Evolutionary conservation across 1,284 basidiomycete species (phyloP), one percentile per base, ranked within the genome.

Genomic region (Sutorius eximius): DNA sequence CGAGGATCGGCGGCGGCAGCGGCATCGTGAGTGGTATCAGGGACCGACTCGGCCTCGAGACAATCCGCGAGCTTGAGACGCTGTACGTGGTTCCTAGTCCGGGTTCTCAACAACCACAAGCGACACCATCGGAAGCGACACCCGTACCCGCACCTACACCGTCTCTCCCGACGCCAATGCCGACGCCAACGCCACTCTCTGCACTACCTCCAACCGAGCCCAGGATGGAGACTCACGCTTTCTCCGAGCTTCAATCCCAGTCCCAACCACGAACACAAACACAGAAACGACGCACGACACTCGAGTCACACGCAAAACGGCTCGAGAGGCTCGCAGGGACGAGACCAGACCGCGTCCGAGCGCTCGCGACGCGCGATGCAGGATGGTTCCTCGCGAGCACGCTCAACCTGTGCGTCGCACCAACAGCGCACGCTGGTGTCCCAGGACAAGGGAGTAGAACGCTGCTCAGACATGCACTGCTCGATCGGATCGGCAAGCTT

Each of bases 321-420:
- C 18, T 60, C 0, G 59, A 64, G n/a, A 49, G 37, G 20, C 55
- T 57, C 29, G 37, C 40, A 0, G 59, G 66, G 6, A 57, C 59
- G 36, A 43, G 66, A 30, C 33, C 42, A 15, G 58, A 66, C 15
- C 61, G 65, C 20, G 54, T 70, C 16, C 53, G 56, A 13, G 58
- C 47, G 10, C 68, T 68, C 16, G 58, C 56, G 5, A 67, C 48
- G 34, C 58, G 62, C 38, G 69, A 71, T 20, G 56, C 62, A 2
- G 63, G 60, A 0, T 68, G 67, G 68, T 60, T 66, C 32, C 66
- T 68, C 45, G 64, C 60, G 11, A 65, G 57, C 45, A 54, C 58
- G 27, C 69, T 71, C 52, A 55, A 56, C 20, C 51, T 70, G 12
- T 66, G 63, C 16, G 52, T 63, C 30, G 32, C 57, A 2, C 40